Conservation (phyloP, 176 grass and related monocot genomes). For the Ananas comosus region DNA sequence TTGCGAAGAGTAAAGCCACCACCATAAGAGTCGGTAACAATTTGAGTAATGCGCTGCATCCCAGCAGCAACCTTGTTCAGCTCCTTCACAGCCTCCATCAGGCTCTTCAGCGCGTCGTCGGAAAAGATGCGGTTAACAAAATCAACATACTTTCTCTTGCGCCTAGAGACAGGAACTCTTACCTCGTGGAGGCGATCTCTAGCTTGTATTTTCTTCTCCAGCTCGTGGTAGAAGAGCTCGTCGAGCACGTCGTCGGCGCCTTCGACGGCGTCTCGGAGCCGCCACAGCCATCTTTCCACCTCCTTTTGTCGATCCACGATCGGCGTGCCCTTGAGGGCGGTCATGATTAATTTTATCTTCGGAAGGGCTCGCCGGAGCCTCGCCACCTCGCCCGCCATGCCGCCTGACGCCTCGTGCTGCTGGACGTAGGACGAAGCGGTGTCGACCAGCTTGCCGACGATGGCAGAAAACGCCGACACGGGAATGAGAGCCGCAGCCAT, state of each 20-base stretch:
- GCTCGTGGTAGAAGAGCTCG: conserved; percentile 22
- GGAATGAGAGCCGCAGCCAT: too few relatives aligned
- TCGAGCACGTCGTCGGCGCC: conserved; percentile 19
- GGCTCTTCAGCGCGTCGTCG: too few relatives aligned
- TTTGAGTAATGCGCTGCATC: too few relatives aligned
- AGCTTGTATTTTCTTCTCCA: conserved; percentile 13
- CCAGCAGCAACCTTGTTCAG: too few relatives aligned
- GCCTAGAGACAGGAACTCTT: background rate
- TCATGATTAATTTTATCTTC: conserved; percentile 13
- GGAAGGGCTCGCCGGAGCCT: conserved; percentile 5
- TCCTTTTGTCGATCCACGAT: conserved; percentile 11
- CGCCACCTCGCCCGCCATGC: conserved; percentile 1
- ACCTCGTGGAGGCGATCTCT: background rate
- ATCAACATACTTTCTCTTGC: background rate
- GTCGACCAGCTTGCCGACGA: too few relatives aligned
- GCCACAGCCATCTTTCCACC: conserved; percentile 32
- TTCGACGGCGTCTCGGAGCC: conserved; percentile 27
- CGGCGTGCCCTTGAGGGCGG: conserved; percentile 9
- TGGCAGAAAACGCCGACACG: too few relatives aligned
- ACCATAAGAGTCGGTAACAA: too few relatives aligned
- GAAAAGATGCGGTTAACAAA: background rate
- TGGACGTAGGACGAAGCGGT: too few relatives aligned
- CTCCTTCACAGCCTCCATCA: too few relatives aligned
- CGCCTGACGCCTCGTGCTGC: background rate
- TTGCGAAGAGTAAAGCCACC: too few relatives aligned